Evolutionary conservation across 2,329 filamentous ascomycete genomes (phyloP).

Genomic region (Paecilomyces sp.): DNA sequence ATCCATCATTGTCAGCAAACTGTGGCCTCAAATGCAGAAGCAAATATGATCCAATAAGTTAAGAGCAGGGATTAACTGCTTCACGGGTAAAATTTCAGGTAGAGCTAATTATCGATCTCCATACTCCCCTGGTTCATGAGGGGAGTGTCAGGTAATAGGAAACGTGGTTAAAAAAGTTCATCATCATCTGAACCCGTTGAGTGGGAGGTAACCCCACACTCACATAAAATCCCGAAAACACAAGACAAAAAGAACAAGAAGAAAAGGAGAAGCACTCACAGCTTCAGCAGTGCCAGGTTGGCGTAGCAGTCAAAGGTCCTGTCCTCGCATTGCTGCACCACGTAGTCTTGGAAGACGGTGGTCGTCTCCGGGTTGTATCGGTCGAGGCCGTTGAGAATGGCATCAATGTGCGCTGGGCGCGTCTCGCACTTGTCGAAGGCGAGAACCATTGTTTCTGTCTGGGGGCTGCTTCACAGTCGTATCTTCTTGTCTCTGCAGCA

Average conservation of each 20-base stretch:
- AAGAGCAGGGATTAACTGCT: not conserved
- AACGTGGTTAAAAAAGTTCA: slow-evolving; percentile 65
- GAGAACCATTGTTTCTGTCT: slow-evolving; percentile 20
- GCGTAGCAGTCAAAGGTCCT: slow-evolving; percentile 94
- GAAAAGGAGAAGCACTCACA: slow-evolving; percentile 53
- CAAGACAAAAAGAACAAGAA: slow-evolving; percentile 6
- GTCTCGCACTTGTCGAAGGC: slow-evolving; percentile 83
- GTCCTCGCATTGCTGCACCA: slow-evolving; percentile 89
- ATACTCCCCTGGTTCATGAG: slow-evolving; percentile 42
- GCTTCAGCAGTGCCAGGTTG: slow-evolving; percentile 89
- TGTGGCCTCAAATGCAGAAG: not conserved
- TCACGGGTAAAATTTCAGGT: slow-evolving; percentile 52
- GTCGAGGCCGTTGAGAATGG: slow-evolving; percentile 94
- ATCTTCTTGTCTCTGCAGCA: slow-evolving; percentile 1
- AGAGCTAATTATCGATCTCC: slow-evolving; percentile 66
- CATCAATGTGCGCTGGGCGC: slow-evolving; percentile 83
- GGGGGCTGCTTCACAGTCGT: not conserved
- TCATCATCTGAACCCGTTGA: slow-evolving; percentile 58
- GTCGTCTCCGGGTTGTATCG: slow-evolving; percentile 98
- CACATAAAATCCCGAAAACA: slow-evolving; percentile 6
- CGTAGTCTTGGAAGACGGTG: slow-evolving; percentile 85
- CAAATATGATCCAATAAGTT: no score
- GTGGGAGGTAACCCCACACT: not conserved
- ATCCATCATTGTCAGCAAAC: not conserved
- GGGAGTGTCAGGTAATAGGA: slow-evolving; percentile 88